These are phyloP conservation scores for Aspergillus novofumigatus DNA, from an alignment of 2,329 filamentous ascomycete species.

Conservation along the genomic window DNA sequence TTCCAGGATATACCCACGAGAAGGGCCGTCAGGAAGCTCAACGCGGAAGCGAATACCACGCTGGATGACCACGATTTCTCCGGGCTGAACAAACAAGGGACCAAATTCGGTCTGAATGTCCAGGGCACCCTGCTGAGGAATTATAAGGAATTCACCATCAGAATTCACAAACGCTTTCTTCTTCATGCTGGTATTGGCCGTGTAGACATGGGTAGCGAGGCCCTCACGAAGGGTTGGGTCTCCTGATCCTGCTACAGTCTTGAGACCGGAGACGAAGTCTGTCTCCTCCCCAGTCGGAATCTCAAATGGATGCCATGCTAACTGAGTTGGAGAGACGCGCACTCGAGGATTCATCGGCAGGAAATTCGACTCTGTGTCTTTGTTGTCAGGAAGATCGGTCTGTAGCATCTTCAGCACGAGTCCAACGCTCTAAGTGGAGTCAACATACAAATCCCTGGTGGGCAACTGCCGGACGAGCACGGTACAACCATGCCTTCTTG, in stretches of 20 bases:
- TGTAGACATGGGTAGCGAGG: conserved; percentile 54
- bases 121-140: conserved; percentile 61
- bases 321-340: conserved; percentile 53
- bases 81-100: conserved; percentile 59
- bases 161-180: conserved; percentile 56
- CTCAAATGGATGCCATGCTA: conserved; percentile 56
- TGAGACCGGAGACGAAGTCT: conserved; percentile 54
- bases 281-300: conserved; percentile 46
- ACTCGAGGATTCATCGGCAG: conserved; percentile 48
- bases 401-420: conserved; percentile 20
- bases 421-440: too few species aligned
- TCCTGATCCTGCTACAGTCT: conserved; percentile 53
- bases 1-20: conserved; percentile 64
- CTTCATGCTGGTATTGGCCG: conserved; percentile 54
- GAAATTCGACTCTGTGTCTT: conserved; percentile 31
- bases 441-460: conserved; percentile 49
- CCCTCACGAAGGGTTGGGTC: conserved; percentile 55
- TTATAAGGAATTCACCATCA: conserved; percentile 63
- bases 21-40: conserved; percentile 56
- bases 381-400: conserved; percentile 44
- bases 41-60: conserved; percentile 62
- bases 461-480: conserved; percentile 52
- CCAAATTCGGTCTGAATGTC: conserved; percentile 68
- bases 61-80: conserved; percentile 64
- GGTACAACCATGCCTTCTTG: conserved; percentile 58